Evolutionary conservation across 768 basidiomycete species (phyloP), one percentile per base, ranked within the genome.

Genomic region (Leccinum arenicola): DNA sequence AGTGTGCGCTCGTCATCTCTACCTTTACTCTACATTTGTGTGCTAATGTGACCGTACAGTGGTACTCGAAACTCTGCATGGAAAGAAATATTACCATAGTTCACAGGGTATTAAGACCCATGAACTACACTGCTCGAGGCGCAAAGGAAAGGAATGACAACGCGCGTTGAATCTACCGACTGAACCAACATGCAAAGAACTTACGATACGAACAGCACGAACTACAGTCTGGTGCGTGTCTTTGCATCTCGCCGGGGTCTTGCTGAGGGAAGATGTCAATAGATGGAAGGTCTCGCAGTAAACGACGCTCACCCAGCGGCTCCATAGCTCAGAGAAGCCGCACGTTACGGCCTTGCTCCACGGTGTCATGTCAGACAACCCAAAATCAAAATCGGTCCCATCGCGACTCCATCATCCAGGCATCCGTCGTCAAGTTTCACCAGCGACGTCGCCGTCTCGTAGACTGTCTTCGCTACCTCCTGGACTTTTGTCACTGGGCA

Each of bases 241-340:
- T 48, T 55, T 4, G 0, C 33, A 54, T 17, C 52, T 9, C 3
- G 31, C 31, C 31, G 31, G 31, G 2, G 29, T 14, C 1, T 2
- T 48, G 19, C 68, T 65, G 57, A 55, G 92, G 91, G 61, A 89
- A 83, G 74, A 82, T 82, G n/a, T 70, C 77, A 0, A 75, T 91
- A 21, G 78, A 87, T 58, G 85, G 88, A 31, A 84, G 82, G 66
- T n/a, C 78, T 88, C 36, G 84, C 85, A 0, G 81, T 95, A 64
- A 93, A 83, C 15, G 89, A 83, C 15, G 89, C 82, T 95, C 57
- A 84, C 94, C 0, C 85, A 90, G 68, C 84, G 91, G 57, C 86
- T 97, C 55, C 80, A 84, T 64, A 85, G 86, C 64, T 95, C 94
- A 12, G 94, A 96, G 75, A 84, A 87, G 25, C 25, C 25, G 65